Evolutionary conservation across 148 eudicot species (phyloP).

Genomic region (Heliamphora exappendiculata): DNA sequence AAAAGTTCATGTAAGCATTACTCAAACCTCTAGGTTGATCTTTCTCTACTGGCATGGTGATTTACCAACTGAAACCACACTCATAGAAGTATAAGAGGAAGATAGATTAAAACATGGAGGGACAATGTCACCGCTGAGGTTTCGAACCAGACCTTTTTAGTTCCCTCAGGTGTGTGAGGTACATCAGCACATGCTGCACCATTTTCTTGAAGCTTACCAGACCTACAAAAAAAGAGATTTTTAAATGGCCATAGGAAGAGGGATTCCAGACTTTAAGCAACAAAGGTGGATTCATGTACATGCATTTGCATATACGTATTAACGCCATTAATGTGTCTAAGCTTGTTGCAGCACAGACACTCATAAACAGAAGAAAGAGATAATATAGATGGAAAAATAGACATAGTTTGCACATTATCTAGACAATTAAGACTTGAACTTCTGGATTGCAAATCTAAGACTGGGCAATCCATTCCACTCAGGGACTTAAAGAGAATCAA

Average conservation of each 20-base stretch:
- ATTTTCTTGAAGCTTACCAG: slow-evolving; percentile 33
- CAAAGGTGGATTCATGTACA: neutral
- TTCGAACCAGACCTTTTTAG: slow-evolving; percentile 37
- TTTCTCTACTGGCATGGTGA: neutral
- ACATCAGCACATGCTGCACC: slow-evolving; percentile 19
- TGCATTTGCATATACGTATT: neutral
- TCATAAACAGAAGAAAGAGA: neutral
- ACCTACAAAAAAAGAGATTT: slow-evolving; percentile 17
- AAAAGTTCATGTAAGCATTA: neutral
- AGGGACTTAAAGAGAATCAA: neutral
- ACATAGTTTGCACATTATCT: neutral
- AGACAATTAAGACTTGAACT: neutral
- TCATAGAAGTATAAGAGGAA: neutral
- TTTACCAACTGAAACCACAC: neutral
- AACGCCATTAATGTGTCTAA: neutral
- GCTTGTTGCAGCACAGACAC: neutral
- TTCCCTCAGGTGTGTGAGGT: slow-evolving; percentile 22
- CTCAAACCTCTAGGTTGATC: neutral
- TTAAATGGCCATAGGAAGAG: neutral
- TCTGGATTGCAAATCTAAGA: neutral
- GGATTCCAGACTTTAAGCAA: neutral
- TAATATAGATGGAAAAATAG: neutral
- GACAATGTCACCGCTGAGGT: neutral
- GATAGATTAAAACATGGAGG: neutral
- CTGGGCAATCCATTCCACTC: neutral